phyloP scores from a whole-genome alignment of 148 eudicot species.

The Fallopia convolvulus region DNA sequence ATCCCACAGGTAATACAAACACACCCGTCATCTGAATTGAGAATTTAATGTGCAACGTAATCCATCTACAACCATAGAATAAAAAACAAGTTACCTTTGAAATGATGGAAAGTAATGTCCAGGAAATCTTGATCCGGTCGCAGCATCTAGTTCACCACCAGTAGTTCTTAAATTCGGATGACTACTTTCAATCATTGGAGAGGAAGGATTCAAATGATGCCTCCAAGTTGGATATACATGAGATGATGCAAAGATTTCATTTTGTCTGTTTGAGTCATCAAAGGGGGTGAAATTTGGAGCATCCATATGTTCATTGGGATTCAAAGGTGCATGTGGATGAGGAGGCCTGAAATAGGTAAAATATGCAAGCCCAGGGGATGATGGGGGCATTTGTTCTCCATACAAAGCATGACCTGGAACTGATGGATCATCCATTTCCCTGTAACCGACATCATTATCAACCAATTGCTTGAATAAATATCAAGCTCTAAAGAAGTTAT shows the following conservation, averaged over 20 bases:
- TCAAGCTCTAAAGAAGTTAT: background rate
- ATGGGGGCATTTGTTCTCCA: slow-evolving; percentile 4
- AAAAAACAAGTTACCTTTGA: background rate
- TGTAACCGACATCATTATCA: background rate
- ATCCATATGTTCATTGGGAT: background rate
- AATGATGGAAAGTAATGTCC: background rate
- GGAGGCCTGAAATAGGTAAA: background rate
- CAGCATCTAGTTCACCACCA: background rate
- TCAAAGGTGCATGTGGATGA: slow-evolving; percentile 3
- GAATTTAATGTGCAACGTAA: background rate
- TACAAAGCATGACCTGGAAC: background rate
- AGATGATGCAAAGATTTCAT: background rate
- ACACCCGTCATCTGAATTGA: background rate
- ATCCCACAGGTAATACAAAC: too few relatives aligned
- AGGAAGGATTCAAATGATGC: background rate
- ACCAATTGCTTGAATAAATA: background rate
- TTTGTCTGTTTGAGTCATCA: background rate
- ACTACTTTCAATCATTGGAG: background rate
- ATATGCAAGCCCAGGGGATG: background rate
- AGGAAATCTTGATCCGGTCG: background rate
- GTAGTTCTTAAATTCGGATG: background rate
- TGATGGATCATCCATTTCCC: background rate
- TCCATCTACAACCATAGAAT: background rate
- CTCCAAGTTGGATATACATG: slow-evolving; percentile 3
- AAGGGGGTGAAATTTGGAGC: background rate